Evolutionary conservation across 306 rosid species (phyloP).

Genomic region (Rubus idaeus): DNA sequence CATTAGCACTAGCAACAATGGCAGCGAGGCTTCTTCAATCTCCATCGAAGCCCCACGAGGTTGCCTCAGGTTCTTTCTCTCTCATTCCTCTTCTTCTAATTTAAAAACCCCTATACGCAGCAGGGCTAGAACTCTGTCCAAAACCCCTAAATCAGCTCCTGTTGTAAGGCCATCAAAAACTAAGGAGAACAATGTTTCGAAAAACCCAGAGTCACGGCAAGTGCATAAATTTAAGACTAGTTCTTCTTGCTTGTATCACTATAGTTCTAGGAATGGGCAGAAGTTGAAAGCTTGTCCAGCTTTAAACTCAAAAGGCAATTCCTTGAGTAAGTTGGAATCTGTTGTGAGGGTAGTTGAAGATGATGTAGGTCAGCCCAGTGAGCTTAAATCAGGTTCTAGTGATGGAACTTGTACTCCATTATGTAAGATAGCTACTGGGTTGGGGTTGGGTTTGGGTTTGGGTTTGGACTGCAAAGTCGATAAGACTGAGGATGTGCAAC

Average conservation of each 20-base stretch:
- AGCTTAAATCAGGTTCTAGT: conserved; percentile 23
- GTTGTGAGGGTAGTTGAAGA: too few relatives aligned
- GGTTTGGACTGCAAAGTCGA: conserved; percentile 28
- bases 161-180: conserved; percentile 29
- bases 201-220: conserved; percentile 20
- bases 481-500: conserved; percentile 28
- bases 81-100: conserved; percentile 46
- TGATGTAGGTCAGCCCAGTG: conserved; percentile 27
- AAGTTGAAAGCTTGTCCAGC: conserved; percentile 39
- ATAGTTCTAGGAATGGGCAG: conserved; percentile 32
- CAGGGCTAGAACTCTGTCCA: conserved; percentile 34
- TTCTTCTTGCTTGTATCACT: conserved; percentile 57
- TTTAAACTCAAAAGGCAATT: conserved; percentile 24
- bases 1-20: conserved; percentile 42
- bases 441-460: background rate
- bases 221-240: conserved; percentile 28
- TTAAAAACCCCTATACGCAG: conserved; percentile 38
- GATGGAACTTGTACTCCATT: conserved; percentile 47
- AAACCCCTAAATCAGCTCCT: conserved; percentile 52
- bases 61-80: conserved; percentile 68
- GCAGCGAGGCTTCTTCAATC: conserved; percentile 48
- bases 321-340: conserved; percentile 25
- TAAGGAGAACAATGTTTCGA: conserved; percentile 38
- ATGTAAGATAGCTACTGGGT: conserved; percentile 36
- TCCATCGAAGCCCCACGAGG: conserved; percentile 66